Base-by-base conservation (phyloP, 345 rosid genomes). In the Citropsis articulata region DNA sequence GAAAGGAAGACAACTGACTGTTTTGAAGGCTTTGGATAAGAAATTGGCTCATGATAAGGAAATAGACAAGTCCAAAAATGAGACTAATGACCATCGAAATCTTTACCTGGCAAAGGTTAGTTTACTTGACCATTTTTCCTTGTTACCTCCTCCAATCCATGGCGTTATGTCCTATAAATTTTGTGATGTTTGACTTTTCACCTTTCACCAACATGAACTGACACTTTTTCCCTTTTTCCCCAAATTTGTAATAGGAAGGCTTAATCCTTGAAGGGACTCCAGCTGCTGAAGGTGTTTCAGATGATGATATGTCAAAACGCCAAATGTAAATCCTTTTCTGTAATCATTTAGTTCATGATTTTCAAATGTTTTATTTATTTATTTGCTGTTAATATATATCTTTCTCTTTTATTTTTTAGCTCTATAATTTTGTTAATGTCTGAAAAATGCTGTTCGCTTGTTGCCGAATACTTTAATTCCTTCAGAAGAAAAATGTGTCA, bases 251-350 rank as follows among this genome's bases (percentile, higher is more conserved):
- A 80, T 84, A 95, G 99, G 99, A 95, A 88, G 99, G 98, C 64
- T 83, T 87, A 83, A 89, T 95, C 70, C 83, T 90, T 50, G 97
- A 96, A 75, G 98, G 95, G 67, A 89, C 97, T 77, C 90, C 92
- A 69, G 97, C 99, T 82, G 90, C 98, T 76, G 84, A 86, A 85
- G 98, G 93, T 83, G 94, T 96, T 81, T 96, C 98, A 66, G 86
- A 87, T 25, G 86, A 85, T 75, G 99, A 92, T 84, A 87, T 92
- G 92, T 87, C 84, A 76, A 91, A 86, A 78, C 92, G 97, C 25
- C 80, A 90, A 83, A 69, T 31, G 98, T 89, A 87, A 79, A 88
- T 56, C 7, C 35, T 50, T 76, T 75, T 33, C 18, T 30, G 10
- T 21, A n/a, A 1, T 40, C 7, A 9, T 8, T 63, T 71, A 13